Evolutionary conservation across 2,329 filamentous ascomycete genomes (phyloP).

Genomic region (Cordyceps militaris): DNA sequence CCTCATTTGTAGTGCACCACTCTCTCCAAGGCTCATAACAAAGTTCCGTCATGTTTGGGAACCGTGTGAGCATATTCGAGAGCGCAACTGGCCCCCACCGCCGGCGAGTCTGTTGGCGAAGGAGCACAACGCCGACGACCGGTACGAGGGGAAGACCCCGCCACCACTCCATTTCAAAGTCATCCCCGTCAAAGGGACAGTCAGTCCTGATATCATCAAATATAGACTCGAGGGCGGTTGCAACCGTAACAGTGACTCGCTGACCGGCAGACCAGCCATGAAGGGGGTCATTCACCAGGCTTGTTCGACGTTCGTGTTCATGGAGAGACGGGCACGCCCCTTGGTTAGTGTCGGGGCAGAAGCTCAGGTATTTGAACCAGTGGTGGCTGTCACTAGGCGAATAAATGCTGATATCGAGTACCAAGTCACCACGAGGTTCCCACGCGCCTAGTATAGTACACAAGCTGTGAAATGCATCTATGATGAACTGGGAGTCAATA

Average conservation of each 20-base stretch:
- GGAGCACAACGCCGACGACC: slow-evolving; percentile 25
- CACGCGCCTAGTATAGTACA: slow-evolving; percentile 26
- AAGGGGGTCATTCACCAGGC: slow-evolving; percentile 19
- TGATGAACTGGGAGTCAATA: slow-evolving; percentile 21
- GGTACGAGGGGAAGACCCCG: slow-evolving; percentile 26
- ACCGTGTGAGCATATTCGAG: slow-evolving; percentile 26
- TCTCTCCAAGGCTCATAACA: slow-evolving; percentile 34
- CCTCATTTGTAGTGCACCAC: slow-evolving; percentile 19
- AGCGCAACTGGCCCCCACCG: slow-evolving; percentile 27
- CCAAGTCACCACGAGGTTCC: slow-evolving; percentile 25
- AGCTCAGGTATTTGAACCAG: slow-evolving; percentile 29
- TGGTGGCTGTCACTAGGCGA: slow-evolving; percentile 30
- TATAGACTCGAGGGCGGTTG: slow-evolving; percentile 13
- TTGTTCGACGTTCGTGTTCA: slow-evolving; percentile 15
- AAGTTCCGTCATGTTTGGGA: slow-evolving; percentile 30
- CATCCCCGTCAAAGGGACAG: slow-evolving; percentile 22
- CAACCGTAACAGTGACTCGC: slow-evolving; percentile 16
- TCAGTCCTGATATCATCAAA: slow-evolving; percentile 26
- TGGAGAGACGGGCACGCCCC: slow-evolving; percentile 11
- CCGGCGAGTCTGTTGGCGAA: slow-evolving; percentile 32
- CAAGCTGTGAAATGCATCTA: slow-evolving; percentile 23
- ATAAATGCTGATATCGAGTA: slow-evolving; percentile 31
- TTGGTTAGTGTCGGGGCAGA: slow-evolving; percentile 15
- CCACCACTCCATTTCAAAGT: slow-evolving; percentile 27
- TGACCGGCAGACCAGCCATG: slow-evolving; percentile 25